Evolutionary conservation across 2,329 filamentous ascomycete genomes (phyloP), one percentile per base, ranked within the genome.

Genomic region (Ambrosiella cleistominuta): DNA sequence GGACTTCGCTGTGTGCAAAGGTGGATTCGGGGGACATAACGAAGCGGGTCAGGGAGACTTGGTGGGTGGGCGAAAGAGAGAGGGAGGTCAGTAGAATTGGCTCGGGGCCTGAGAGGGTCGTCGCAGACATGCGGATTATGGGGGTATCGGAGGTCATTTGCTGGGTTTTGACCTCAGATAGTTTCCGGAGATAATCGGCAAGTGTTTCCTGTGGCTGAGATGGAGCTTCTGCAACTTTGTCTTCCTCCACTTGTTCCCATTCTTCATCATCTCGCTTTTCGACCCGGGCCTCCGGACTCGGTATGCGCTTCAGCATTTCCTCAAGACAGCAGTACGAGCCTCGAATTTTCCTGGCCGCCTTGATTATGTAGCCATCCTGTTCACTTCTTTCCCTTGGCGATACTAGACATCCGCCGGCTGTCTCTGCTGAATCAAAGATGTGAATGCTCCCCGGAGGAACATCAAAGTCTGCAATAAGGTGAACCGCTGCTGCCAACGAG

Each of bases 381-480:
- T 61, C 57, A 9, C 65, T 62, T 7, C 66, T 47, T 63, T 60
- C 65, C 64, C 1, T 67, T 65, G 11, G 63, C 56, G 19, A 64
- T 66, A 36, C 64, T 63, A 68, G 64, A 7, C 65, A 66, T 19
- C 67, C 66, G 15, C 68, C 68, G 1, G 68, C 63, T 7, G 64
- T 56, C 9, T 61, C 60, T 11, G 66, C 63, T 19, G 66, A 65
- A 57, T 70, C 69, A 47, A 70, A 61, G 35, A 71, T 66, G 37
- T 68, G 68, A 58, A 71, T 67, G 45, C 65, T 65, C 9, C 63
- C 60, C 0, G 68, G 64, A 0, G 67, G 66, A 47, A 70, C 64
- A 47, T 66, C 64, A 15, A 65, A 68, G 60, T 70, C 68, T 40
- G 64, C 62, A 17, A 70, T 64, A 8, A 70, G 64, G 59, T 70